Evolutionary conservation across 148 eudicot species (phyloP), one percentile per base, ranked within the genome.

Genomic region (Nyssa sinensis): DNA sequence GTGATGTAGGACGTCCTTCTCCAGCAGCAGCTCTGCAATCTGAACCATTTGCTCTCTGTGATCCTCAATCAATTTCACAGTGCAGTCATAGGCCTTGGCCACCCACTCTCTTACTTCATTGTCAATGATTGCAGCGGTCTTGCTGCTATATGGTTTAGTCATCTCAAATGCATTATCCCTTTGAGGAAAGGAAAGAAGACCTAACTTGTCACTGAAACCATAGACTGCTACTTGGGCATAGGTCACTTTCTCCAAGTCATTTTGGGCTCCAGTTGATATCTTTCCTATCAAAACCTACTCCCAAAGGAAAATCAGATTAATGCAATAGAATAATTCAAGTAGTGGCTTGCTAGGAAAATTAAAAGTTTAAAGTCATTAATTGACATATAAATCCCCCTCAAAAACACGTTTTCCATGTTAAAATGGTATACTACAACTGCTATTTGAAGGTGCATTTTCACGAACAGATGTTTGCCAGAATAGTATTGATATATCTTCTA

Each of bases 251-350:
- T 92, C 97, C 79, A 94, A 75, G 77, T 94, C 98, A 51, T 94
- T 86, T 81, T 94, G 98, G 57, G 97, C 98, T 47, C 98, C 98
- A 0, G 98, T 94, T 12, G 98, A 94, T 51, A 94, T 94, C 80
- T 83, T 92, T 62, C 98, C 98, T 30, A 94, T 27, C 78, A 94
- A 66, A 71, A 94, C 96, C 98, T 94, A 79, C 25, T 33, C 37
- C 64, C 39, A 62, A 74, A 31, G 32, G 21, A 74, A 30, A 64
- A 63, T 31, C 34, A 66, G 51, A 47, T 75, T 28, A 17, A 5
- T 4, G 47, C 19, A 23, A 27, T 7, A 37, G 35, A 44, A 24
- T 69, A 51, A 34, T 24, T 14, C 37, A 47, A 68, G 30, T 24
- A 17, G 60, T 28, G 12, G 5, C 24, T 41, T 29, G 30, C 11